Evolutionary conservation across 2,329 filamentous ascomycete species (phyloP).

Genomic region (Botrytis porri): DNA sequence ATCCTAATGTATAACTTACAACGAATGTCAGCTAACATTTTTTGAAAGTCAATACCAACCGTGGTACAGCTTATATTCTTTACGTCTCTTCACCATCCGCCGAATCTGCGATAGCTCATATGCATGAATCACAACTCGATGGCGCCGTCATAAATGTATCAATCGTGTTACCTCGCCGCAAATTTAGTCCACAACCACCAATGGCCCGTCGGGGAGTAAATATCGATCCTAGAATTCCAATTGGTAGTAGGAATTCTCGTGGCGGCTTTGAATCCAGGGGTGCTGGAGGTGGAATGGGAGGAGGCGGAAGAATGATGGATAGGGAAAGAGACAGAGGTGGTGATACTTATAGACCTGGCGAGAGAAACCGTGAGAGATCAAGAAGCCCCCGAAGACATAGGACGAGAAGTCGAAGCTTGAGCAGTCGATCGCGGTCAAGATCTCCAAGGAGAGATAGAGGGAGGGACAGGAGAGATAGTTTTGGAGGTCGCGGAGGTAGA

Average conservation of each 20-base stretch:
- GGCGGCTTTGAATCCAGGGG: slow-evolving; percentile 19
- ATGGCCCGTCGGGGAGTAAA: slow-evolving; percentile 61
- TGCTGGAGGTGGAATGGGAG: slow-evolving; percentile 22
- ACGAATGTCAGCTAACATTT: slow-evolving; percentile 27
- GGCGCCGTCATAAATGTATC: slow-evolving; percentile 39
- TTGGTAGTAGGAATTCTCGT: slow-evolving; percentile 27
- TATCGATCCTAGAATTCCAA: slow-evolving; percentile 50
- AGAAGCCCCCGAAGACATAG: slow-evolving; percentile 18
- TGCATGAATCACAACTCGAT: slow-evolving; percentile 84
- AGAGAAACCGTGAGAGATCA: slow-evolving; percentile 7
- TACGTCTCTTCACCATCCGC: slow-evolving; percentile 75
- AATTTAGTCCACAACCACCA: slow-evolving; percentile 78
- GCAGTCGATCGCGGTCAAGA: slow-evolving; percentile 9
- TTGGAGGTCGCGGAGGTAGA: slow-evolving; percentile 11
- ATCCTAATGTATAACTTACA: slow-evolving; percentile 7
- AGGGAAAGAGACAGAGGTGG: slow-evolving; percentile 14
- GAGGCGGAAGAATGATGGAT: slow-evolving; percentile 11
- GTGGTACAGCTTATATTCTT: slow-evolving; percentile 89
- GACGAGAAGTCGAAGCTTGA: slow-evolving; percentile 9
- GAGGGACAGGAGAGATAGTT: slow-evolving; percentile 4
- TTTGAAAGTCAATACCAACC: slow-evolving; percentile 75
- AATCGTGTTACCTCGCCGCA: slow-evolving; percentile 43
- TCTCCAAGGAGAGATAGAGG: slow-evolving; percentile 4
- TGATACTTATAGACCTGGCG: slow-evolving; percentile 11
- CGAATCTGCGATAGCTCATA: slow-evolving; percentile 85